A percentile compares a stretch with the other conserved stretches of the same genome.
phyloP scores from a whole-genome alignment of 2,329 filamentous ascomycete species.

The Davidsoniella eucalypti region DNA sequence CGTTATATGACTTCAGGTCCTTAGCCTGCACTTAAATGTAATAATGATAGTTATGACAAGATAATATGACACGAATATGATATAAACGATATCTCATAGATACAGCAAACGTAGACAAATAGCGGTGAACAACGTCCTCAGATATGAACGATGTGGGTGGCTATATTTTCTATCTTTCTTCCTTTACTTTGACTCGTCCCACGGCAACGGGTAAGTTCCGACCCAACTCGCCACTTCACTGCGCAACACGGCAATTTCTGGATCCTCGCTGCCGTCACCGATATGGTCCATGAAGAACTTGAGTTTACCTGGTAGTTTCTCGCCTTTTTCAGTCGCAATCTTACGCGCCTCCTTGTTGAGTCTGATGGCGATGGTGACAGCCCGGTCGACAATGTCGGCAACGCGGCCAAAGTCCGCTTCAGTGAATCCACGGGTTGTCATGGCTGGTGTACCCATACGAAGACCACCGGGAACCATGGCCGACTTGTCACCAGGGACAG shows the following conservation, averaged over 20 bases:
- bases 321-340: constrained; percentile 47
- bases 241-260: constrained; percentile 56
- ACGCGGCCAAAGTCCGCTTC: constrained; percentile 78
- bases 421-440: constrained; percentile 90
- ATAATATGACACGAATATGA: too few relatives aligned
- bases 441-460: constrained; percentile 87
- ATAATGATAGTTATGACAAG: too few relatives aligned
- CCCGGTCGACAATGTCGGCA: constrained; percentile 70
- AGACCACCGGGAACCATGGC: constrained; percentile 86
- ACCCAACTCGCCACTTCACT: constrained; percentile 68
- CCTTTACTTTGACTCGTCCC: constrained; percentile 29
- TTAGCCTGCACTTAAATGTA: too few relatives aligned
- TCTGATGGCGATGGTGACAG: constrained; percentile 61
- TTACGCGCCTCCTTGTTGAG: constrained; percentile 58
- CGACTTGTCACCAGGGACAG: constrained; percentile 85
- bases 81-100: neutral
- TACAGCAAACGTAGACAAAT: neutral
- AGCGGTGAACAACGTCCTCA: neutral
- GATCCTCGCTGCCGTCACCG: constrained; percentile 47
- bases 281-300: constrained; percentile 53
- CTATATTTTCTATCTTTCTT: neutral
- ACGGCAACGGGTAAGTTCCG: constrained; percentile 55
- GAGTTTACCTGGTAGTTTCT: constrained; percentile 48
- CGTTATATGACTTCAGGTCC: too few relatives aligned
- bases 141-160: too few relatives aligned